Conservation (phyloP, 2,329 filamentous ascomycete species). For the Cladosporium sp. region DNA sequence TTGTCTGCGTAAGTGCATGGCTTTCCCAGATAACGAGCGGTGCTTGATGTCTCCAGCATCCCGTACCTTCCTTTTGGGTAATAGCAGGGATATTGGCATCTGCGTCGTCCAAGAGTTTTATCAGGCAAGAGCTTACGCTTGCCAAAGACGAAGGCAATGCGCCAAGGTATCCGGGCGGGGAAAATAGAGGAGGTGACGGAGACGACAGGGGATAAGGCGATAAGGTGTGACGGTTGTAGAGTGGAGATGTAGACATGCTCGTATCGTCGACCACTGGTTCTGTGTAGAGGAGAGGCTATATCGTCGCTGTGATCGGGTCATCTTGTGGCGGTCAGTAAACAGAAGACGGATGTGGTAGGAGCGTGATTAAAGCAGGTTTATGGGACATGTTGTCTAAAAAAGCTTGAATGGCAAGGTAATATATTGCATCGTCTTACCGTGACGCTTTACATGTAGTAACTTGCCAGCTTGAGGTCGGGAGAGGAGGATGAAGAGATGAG, state of each 20-base stretch:
- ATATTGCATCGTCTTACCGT: not conserved
- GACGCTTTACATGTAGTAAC: not conserved
- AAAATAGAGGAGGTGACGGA: not conserved
- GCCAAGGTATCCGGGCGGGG: conserved; percentile 4
- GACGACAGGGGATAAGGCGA: not conserved
- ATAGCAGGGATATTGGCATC: conserved; percentile 5
- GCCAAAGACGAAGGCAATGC: not conserved
- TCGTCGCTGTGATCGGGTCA: not conserved
- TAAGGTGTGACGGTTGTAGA: not conserved
- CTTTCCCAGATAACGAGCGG: not conserved
- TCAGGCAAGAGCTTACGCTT: not conserved
- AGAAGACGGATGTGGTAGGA: not conserved
- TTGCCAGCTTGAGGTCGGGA: not conserved
- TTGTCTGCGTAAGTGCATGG: not conserved
- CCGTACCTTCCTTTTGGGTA: not conserved
- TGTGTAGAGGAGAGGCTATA: not conserved
- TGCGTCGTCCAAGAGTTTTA: conserved; percentile 2
- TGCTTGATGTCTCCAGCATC: not conserved
- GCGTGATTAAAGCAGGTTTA: not conserved
- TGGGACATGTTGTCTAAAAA: not conserved
- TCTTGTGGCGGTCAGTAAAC: not conserved
- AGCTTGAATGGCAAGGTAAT: not conserved
- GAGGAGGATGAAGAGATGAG: not conserved
- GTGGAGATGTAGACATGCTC: not conserved
- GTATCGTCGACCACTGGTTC: not conserved